Base-by-base conservation (phyloP, 306 rosid genomes). In the Quillaja saponaria region DNA sequence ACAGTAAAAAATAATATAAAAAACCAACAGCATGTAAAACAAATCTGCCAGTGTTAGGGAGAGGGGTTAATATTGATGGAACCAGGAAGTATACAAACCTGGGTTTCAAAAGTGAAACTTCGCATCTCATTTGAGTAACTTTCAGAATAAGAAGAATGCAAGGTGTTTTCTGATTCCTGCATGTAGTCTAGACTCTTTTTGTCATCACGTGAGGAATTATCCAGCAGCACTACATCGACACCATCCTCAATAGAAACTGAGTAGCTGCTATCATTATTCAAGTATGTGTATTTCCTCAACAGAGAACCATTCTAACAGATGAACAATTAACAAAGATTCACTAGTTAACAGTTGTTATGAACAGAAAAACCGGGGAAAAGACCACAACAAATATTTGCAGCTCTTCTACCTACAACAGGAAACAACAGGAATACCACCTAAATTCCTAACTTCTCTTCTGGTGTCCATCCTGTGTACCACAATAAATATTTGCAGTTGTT, bases 31-130 rank as follows among this genome's bases (percentile, higher is more conserved):
- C 4, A 1, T 25, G 31, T 25, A 25, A 25, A 25, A 25, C 4
- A n/a, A n/a, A 4, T 25, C 4, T 25, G 31, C 4, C 31, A 4
- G 31, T 25, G 31, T 25, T 2, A 4, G 31, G 31, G 31, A 25
- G 4, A 4, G 31, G 31, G 31, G 31, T 25, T 25, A 25, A 4
- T 25, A 25, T 25, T 25, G 31, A 25, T 25, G 31, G 31, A 25
- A 25, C 31, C 31, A 25, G 4, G 31, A 1, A 4, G 31, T 25
- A 39, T 8, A 69, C 59, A 54, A 69, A 89, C 99, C 96, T 89
- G 99, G 49, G 95, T 85, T 80, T 92, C 99, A 72, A 92, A 87
- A 45, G 94, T 81, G 90, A 92, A 89, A 81, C 96, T 92, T 28
- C 73, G 91, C 53, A 77, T 62, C 65, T 10, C 70, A 67, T 78